A percentile compares a stretch with the other conserved stretches of the same genome.
phyloP scores from a whole-genome alignment of 2,329 filamentous ascomycete species.

The Colletotrichum sansevieriae region DNA sequence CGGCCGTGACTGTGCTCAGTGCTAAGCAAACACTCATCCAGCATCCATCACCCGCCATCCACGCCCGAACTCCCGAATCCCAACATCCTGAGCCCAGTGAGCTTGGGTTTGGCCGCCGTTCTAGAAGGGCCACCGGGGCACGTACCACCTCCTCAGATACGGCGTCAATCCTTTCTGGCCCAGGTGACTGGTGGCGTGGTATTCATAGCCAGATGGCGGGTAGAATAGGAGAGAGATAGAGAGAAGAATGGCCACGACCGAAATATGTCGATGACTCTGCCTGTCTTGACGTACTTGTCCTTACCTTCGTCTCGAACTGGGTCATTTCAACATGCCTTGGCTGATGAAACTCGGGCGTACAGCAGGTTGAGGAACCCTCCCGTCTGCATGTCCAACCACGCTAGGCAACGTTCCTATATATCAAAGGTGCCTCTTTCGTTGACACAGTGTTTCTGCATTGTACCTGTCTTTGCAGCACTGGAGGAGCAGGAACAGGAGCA shows the following conservation, averaged over 20 bases:
- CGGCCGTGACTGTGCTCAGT: background rate
- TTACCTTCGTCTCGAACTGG: background rate
- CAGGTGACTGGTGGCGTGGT: background rate
- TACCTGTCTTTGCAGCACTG: background rate
- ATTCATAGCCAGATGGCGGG: background rate
- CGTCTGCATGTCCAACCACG: constrained; percentile 19
- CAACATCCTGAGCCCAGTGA: background rate
- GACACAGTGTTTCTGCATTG: background rate
- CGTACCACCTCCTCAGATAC: constrained; percentile 9
- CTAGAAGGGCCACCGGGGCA: constrained; percentile 20
- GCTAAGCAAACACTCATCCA: constrained; percentile 22
- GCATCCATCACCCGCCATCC: too few species aligned
- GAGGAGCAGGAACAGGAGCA: background rate
- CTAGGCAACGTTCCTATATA: constrained; percentile 32
- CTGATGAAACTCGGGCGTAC: too few species aligned
- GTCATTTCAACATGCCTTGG: background rate
- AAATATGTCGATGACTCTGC: too few species aligned
- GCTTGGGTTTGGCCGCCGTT: constrained; percentile 10
- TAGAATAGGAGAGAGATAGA: constrained; percentile 13
- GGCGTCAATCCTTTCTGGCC: background rate
- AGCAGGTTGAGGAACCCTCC: constrained; percentile 9
- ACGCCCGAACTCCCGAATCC: constrained; percentile 9
- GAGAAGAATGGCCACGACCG: background rate
- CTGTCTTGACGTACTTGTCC: too few species aligned
- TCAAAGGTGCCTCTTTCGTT: background rate